A percentile compares a stretch with the other conserved stretches of the same genome.
These are phyloP conservation scores for Coemansia asiatica DNA, from an alignment of 192 early-diverging fungal species.

Conservation along the genomic window DNA sequence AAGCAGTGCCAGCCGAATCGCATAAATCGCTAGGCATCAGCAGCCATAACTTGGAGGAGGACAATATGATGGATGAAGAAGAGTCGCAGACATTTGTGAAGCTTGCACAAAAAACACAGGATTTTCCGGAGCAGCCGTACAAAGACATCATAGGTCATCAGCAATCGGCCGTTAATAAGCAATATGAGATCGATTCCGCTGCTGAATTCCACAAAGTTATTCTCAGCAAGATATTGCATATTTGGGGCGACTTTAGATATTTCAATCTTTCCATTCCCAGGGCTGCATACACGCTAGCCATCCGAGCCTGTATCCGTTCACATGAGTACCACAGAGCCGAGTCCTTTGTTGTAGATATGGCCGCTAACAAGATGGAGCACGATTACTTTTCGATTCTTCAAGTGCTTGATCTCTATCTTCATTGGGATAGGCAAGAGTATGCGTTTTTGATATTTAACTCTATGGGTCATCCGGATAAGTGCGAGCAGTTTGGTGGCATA, in stretches of 20 bases:
- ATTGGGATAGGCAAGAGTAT: not conserved
- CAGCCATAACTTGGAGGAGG: not conserved
- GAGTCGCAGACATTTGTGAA: not conserved
- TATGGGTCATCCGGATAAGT: not conserved
- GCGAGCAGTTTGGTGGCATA: not conserved
- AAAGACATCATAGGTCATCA: too few relatives aligned
- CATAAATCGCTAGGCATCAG: not conserved
- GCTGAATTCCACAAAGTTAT: conserved; percentile 5
- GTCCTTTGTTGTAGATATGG: conserved; percentile 16
- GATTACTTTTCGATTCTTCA: conserved; percentile 11
- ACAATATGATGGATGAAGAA: not conserved
- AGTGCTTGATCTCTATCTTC: conserved; percentile 2
- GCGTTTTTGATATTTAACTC: not conserved
- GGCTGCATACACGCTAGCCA: conserved; percentile 14
- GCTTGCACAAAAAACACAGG: not conserved
- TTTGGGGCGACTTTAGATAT: conserved; percentile 30
- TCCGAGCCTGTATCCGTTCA: conserved; percentile 22
- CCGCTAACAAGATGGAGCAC: conserved; percentile 9
- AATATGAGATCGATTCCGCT: too few relatives aligned
- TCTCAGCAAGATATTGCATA: conserved; percentile 16
- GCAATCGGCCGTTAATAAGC: not conserved
- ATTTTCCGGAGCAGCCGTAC: too few relatives aligned
- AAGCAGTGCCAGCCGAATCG: too few relatives aligned
- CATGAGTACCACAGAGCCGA: conserved; percentile 18
- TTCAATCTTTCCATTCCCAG: conserved; percentile 6